A percentile compares a stretch with the other conserved stretches of the same genome.
Conservation (phyloP, 2,329 filamentous ascomycete species). For the Amesomyces nigricolor region DNA sequence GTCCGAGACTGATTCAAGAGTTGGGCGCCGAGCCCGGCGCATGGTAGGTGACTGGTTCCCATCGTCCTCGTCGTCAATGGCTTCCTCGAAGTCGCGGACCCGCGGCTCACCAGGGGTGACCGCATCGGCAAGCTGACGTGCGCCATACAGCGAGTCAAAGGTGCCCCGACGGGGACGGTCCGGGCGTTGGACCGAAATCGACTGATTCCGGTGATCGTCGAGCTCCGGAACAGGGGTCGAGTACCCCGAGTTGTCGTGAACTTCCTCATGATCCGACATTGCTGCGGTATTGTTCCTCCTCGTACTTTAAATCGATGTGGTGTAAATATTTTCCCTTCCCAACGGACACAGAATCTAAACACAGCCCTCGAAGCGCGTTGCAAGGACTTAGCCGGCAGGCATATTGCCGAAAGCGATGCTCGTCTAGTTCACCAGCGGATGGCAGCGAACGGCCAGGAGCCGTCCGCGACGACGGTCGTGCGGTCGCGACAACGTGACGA, state of each 20-base stretch:
- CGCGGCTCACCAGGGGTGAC: conserved; percentile 38
- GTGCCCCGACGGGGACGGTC: conserved; percentile 64
- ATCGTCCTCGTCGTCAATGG: conserved; percentile 70
- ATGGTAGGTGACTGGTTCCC: conserved; percentile 40
- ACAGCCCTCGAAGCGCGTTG: conserved; percentile 21
- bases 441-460: conserved; percentile 32
- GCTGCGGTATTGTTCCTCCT: conserved; percentile 28
- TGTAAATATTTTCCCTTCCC: not conserved
- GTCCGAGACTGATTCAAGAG: conserved; percentile 50
- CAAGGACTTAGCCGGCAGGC: conserved; percentile 24
- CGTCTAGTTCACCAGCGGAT: conserved; percentile 28
- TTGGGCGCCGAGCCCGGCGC: conserved; percentile 48
- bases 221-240: conserved; percentile 72
- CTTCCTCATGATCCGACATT: conserved; percentile 65
- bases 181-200: conserved; percentile 52
- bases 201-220: conserved; percentile 77
- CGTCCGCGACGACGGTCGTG: conserved; percentile 28
- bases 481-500: conserved; percentile 17
- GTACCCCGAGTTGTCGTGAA: conserved; percentile 56
- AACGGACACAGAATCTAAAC: conserved; percentile 17
- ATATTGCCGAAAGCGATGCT: conserved; percentile 23
- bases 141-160: conserved; percentile 62
- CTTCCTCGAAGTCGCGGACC: conserved; percentile 81
- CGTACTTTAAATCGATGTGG: not conserved
- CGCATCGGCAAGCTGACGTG: conserved; percentile 41